Evolutionary conservation across 2,329 filamentous ascomycete genomes (phyloP).

Genomic region (Thermothelomyces thermophilus): DNA sequence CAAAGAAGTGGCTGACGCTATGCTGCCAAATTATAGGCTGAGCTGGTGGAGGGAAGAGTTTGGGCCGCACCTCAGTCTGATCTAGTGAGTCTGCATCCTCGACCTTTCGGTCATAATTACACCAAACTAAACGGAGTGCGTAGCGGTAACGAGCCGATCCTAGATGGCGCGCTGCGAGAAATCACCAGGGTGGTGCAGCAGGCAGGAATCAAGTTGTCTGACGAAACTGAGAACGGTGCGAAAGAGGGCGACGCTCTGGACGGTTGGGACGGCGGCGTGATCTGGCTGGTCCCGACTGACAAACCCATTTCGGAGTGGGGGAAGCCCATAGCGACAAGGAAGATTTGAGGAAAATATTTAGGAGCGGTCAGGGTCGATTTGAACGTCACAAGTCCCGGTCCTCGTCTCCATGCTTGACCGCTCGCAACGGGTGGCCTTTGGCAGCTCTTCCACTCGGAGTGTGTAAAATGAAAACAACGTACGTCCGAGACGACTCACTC

Average conservation of each 20-base stretch:
- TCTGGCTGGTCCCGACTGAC: conserved; percentile 31
- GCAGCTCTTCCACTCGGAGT: too few relatives aligned
- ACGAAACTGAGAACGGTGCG: background rate
- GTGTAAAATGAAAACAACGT: too few relatives aligned
- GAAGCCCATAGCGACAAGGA: conserved; percentile 28
- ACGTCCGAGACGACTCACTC: too few relatives aligned
- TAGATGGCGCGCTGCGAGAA: conserved; percentile 22
- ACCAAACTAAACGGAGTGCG: background rate
- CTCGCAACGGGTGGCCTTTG: too few relatives aligned
- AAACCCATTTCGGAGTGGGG: conserved; percentile 27
- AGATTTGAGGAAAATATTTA: conserved; percentile 17
- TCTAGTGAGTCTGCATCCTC: conserved; percentile 27
- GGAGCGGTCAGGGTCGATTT: too few relatives aligned
- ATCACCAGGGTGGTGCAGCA: conserved; percentile 23
- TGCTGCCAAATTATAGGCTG: conserved; percentile 17
- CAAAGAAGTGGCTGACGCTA: background rate
- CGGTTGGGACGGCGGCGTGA: conserved; percentile 28
- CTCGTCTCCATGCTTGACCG: too few relatives aligned
- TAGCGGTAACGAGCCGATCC: conserved; percentile 26
- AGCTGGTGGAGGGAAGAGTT: conserved; percentile 25
- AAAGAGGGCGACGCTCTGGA: background rate
- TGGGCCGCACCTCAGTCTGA: conserved; percentile 30
- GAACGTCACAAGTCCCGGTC: too few relatives aligned
- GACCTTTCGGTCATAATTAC: background rate
- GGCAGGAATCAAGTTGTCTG: conserved; percentile 20